phyloP scores from a whole-genome alignment of 495 filamentous ascomycete genomes.

The Annulohypoxylon maeteangense region DNA sequence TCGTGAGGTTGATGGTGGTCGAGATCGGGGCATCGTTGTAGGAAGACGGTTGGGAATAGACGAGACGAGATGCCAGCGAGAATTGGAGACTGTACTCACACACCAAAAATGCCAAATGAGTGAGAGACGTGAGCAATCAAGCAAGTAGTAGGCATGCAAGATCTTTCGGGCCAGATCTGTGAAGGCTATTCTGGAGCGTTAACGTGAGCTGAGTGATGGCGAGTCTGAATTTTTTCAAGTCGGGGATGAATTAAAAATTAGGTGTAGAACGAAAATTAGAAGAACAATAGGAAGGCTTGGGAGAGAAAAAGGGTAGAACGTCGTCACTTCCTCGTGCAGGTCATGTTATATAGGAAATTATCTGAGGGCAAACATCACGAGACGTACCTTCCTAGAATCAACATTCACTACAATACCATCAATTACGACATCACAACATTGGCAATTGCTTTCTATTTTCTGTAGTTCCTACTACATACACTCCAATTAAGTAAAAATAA shows the following conservation, averaged over 20 bases:
- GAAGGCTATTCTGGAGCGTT: conserved; percentile 38
- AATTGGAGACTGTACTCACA: conserved; percentile 21
- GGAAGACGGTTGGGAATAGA: background rate
- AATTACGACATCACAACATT: background rate
- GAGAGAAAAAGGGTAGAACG: background rate
- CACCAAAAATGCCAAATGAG: conserved; percentile 39
- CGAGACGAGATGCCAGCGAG: background rate
- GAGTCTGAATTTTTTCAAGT: background rate
- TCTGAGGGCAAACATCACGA: background rate
- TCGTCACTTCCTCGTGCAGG: background rate
- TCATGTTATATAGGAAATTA: background rate
- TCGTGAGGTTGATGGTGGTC: background rate
- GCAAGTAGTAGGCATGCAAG: conserved; percentile 46
- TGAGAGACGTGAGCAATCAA: conserved; percentile 41
- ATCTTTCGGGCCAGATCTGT: conserved; percentile 41
- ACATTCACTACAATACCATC: background rate
- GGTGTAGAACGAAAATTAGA: background rate
- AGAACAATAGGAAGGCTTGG: background rate
- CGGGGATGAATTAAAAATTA: background rate
- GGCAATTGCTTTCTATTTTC: no score
- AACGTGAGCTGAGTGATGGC: conserved; percentile 26
- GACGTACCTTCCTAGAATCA: background rate
- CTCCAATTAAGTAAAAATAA: background rate
- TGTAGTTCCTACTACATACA: background rate
- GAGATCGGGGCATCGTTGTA: background rate